Evolutionary conservation across 1,284 basidiomycete genomes (phyloP), one percentile per base, ranked within the genome.

Genomic region (Apiotrichum domesticum): DNA sequence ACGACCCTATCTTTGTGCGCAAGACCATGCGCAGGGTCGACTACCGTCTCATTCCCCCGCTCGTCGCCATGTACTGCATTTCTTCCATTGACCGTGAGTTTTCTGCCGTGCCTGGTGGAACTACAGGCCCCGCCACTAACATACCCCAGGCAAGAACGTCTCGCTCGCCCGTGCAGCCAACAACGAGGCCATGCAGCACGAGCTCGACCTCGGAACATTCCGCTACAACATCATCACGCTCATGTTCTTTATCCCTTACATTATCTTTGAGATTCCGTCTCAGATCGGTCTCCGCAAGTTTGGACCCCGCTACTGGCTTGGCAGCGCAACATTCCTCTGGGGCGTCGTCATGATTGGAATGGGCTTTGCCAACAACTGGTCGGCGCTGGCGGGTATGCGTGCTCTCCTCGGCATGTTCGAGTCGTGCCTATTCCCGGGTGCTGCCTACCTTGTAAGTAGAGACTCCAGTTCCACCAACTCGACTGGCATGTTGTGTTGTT

Each of bases 191-290:
- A 55, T 58, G 53, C 49, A 58, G 33, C 45, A 35, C 3, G 57
- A 58, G 41, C 57, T 58, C 45, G 35, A 49, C n/a, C 53, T 58
- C 49, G 37, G 65, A 14, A 39, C 42, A 5, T 66, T 72, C 45
- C 66, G 74, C 34, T 77, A 75, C 63, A 68, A 69, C 48, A 70
- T 76, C 54, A 67, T 72, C 51, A 66, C 69, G 1, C 58, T 74
- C n/a, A 53, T 73, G 6, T 73, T 75, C 62, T 73, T 70, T 59
- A 54, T 69, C 21, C 66, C 70, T 33, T 69, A 72, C 35, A 41
- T 54, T 34, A 65, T 77, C 64, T 79, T 79, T 45, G 69, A 63
- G 50, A 42, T 63, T 29, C 62, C 51, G 54, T 57, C 59, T 3
- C 58, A 59, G 40, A 35, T 69, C 66, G 14, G 60, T 73, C 56